A percentile compares a stretch with the other conserved stretches of the same genome.
Conservation (phyloP, 2,329 filamentous ascomycete species). For the Trichoderma asperellum region DNA sequence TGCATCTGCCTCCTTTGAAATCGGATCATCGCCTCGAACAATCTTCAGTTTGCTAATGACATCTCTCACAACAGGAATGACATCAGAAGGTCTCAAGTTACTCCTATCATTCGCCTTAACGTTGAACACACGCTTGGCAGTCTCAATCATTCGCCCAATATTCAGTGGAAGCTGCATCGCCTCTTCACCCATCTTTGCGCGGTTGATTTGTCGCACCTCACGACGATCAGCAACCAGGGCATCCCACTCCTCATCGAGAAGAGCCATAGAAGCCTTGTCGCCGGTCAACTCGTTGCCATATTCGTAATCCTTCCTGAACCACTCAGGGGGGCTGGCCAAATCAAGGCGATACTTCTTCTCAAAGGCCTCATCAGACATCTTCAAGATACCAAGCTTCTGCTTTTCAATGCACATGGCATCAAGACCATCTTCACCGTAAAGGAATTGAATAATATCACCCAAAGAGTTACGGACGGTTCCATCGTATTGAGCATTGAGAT, state of each 20-base stretch:
- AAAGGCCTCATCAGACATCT: slow-evolving; percentile 76
- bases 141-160: slow-evolving; percentile 86
- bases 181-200: slow-evolving; percentile 73
- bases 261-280: slow-evolving; percentile 82
- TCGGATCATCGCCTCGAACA: slow-evolving; percentile 79
- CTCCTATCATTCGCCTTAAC: slow-evolving; percentile 85
- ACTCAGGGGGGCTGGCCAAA: slow-evolving; percentile 61
- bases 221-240: slow-evolving; percentile 73
- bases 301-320: slow-evolving; percentile 65
- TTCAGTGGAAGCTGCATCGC: slow-evolving; percentile 92
- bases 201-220: slow-evolving; percentile 71
- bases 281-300: slow-evolving; percentile 85
- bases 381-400: slow-evolving; percentile 85
- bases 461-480: slow-evolving; percentile 96
- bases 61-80: slow-evolving; percentile 76
- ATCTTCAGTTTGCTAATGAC: slow-evolving; percentile 79
- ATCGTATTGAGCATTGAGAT: slow-evolving; percentile 96
- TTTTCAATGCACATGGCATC: slow-evolving; percentile 94
- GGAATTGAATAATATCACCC: slow-evolving; percentile 94
- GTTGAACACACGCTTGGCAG: slow-evolving; percentile 86
- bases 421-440: slow-evolving; percentile 96
- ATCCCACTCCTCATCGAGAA: slow-evolving; percentile 89
- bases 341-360: slow-evolving; percentile 83
- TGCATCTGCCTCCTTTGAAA: slow-evolving; percentile 83
- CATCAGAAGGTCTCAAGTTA: slow-evolving; percentile 85